Percentiles rank a stretch among this genome's conserved stretches.
Conservation (phyloP, 768 basidiomycete genomes). For the Lentinula detonsa region DNA sequence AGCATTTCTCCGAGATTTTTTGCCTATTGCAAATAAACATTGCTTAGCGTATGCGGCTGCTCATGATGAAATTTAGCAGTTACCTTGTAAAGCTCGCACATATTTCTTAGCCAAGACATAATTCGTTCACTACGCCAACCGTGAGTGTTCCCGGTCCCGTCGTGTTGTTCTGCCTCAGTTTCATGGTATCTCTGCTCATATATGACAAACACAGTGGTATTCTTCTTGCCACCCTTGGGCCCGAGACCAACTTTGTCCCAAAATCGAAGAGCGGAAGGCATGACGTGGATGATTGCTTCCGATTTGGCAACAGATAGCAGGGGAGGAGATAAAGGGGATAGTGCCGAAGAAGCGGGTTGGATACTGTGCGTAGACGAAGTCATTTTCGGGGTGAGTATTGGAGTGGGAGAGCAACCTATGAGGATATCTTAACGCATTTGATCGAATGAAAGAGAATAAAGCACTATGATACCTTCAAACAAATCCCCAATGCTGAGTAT, state of each 20-base stretch:
- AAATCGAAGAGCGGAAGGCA: constrained; percentile 68
- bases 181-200: constrained; percentile 50
- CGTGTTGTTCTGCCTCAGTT: constrained; percentile 12
- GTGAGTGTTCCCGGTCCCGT: constrained; percentile 2
- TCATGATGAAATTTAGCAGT: constrained; percentile 15
- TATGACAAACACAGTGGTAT: constrained; percentile 62
- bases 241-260: constrained; percentile 81
- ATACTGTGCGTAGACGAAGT: not conserved
- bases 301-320: constrained; percentile 63
- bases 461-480: constrained; percentile 27
- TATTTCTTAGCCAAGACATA: constrained; percentile 52
- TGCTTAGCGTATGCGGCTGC: not conserved
- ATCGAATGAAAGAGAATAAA: not conserved
- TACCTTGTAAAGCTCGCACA: constrained; percentile 56
- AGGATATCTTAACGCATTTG: not conserved
- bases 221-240: constrained; percentile 66
- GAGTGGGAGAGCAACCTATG: not conserved
- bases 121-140: constrained; percentile 29
- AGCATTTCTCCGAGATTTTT: constrained; percentile 55
- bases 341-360: not conserved
- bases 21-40: constrained; percentile 30
- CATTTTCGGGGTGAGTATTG: not conserved
- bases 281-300: constrained; percentile 60
- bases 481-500: constrained; percentile 38
- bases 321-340: constrained; percentile 40